Evolutionary conservation across 2,329 filamentous ascomycete species (phyloP).

Genomic region (Botrytis deweyae): DNA sequence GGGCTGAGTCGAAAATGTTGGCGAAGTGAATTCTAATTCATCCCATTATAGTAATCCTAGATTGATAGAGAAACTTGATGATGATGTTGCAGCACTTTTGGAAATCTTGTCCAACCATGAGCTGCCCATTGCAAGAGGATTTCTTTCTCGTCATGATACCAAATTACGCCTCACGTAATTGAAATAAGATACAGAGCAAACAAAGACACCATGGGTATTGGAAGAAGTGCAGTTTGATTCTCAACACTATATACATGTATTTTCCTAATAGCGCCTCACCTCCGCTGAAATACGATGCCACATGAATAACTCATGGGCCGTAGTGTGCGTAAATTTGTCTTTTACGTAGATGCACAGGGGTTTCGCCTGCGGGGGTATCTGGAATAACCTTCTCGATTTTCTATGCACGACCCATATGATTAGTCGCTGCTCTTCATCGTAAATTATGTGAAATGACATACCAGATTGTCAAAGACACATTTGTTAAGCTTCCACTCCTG

Average conservation of each 20-base stretch:
- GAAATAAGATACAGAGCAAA: no score
- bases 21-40: no score
- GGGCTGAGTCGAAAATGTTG: no score
- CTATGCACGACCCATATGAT: slow-evolving; percentile 44
- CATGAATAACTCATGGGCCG: slow-evolving; percentile 11
- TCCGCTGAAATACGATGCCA: neutral
- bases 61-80: no score
- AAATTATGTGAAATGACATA: slow-evolving; percentile 48
- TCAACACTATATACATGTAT: slow-evolving; percentile 20
- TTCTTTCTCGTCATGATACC: no score
- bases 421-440: neutral
- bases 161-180: no score
- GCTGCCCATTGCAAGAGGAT: no score
- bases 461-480: slow-evolving; percentile 94
- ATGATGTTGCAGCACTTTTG: no score
- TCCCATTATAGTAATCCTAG: no score
- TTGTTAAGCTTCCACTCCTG: slow-evolving; percentile 87
- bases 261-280: neutral
- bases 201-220: no score
- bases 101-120: no score
- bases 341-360: slow-evolving; percentile 71
- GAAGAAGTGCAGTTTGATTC: neutral
- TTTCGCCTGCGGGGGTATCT: slow-evolving; percentile 66
- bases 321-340: slow-evolving; percentile 50
- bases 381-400: slow-evolving; percentile 81